Evolutionary conservation across 176 grass and related monocot species (phyloP), one percentile per base, ranked within the genome.

Genomic region (bread wheat (Triticum aestivum)): DNA sequence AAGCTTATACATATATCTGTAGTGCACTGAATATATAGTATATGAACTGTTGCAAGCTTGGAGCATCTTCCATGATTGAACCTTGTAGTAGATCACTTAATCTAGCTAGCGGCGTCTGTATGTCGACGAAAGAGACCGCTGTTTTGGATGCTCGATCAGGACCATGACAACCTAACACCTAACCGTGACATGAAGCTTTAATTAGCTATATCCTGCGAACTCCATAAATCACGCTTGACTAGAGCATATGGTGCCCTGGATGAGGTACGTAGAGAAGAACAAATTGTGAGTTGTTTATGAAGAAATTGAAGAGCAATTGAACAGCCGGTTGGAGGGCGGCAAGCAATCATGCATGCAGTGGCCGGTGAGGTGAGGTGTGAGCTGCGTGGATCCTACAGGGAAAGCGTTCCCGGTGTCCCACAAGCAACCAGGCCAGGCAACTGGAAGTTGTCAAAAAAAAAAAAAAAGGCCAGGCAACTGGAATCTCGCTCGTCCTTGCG

Each of bases 341-440:
- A 42, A 42, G 42, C 20, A 69, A 47, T 80, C 59, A 47, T 66
- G 61, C 18, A 45, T 1, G 44, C 44, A 4, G 52, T 20, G 52
- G 52, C 3, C 39, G 62, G 17, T 67, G 79, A 21, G 63, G 17
- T 51, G 79, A 47, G 69, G 87, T 59, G 17, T 51, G 79, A 47
- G 69, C 82, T 59, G 21, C 54, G 54, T 81, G 88, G 78, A 89
- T 82, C 88, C 47, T 82, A 86, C 49, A 0, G 20, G 63, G 63
- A 37, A 70, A 62, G 70, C 82, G 66, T 23, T 32, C 9, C 10
- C 23, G 9, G 42, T 11, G 76, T 35, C 87, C 82, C 59, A 84
- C 69, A 6, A 21, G 77, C 65, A 64, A 59, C 41, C 56, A 15
- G 13, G 13, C 47, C 52, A 14, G 52, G 35, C 62, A 24, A 24